Evolutionary conservation across 2,329 filamentous ascomycete genomes (phyloP).

Genomic region (Waltergamsia citrina): DNA sequence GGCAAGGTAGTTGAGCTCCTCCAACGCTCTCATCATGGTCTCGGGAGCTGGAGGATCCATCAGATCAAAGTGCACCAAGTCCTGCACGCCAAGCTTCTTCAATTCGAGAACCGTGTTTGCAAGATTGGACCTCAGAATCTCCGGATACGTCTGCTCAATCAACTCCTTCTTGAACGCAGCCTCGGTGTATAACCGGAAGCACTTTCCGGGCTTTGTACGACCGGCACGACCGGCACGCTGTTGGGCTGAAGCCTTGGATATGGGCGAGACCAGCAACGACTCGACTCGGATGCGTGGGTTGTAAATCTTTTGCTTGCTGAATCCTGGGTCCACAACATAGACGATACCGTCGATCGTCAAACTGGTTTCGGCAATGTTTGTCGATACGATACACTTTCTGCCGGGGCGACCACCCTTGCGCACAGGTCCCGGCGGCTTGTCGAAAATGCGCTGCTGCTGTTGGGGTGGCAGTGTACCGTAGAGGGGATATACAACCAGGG

Average conservation of each 20-base stretch:
- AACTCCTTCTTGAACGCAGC: slow-evolving; percentile 94
- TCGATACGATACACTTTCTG: slow-evolving; percentile 89
- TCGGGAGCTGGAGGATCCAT: slow-evolving; percentile 98
- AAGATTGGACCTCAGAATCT: slow-evolving; percentile 89
- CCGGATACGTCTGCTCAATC: slow-evolving; percentile 93
- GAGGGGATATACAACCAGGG: slow-evolving; percentile 81
- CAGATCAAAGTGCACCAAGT: slow-evolving; percentile 94
- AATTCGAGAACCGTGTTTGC: slow-evolving; percentile 91
- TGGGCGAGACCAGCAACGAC: slow-evolving; percentile 92
- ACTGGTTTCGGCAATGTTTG: slow-evolving; percentile 96
- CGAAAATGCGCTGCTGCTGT: slow-evolving; percentile 93
- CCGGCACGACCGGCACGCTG: slow-evolving; percentile 98
- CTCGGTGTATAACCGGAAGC: slow-evolving; percentile 94
- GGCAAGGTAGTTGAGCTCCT: slow-evolving; percentile 95
- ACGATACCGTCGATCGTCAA: slow-evolving; percentile 98
- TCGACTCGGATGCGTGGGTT: slow-evolving; percentile 95
- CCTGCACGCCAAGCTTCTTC: slow-evolving; percentile 93
- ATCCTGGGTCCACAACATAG: slow-evolving; percentile 97
- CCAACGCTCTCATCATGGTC: slow-evolving; percentile 94
- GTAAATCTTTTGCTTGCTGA: slow-evolving; percentile 99
- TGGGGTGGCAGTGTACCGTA: slow-evolving; percentile 89
- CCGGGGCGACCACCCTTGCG: slow-evolving; percentile 73
- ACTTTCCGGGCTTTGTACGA: slow-evolving; percentile 96
- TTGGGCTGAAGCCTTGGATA: slow-evolving; percentile 94
- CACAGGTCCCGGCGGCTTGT: slow-evolving; percentile 67